Percentiles rank a stretch among this genome's conserved stretches.
These are phyloP conservation scores for Leccinum subgranulosum DNA, from an alignment of 768 basidiomycete species.

Conservation along the genomic window DNA sequence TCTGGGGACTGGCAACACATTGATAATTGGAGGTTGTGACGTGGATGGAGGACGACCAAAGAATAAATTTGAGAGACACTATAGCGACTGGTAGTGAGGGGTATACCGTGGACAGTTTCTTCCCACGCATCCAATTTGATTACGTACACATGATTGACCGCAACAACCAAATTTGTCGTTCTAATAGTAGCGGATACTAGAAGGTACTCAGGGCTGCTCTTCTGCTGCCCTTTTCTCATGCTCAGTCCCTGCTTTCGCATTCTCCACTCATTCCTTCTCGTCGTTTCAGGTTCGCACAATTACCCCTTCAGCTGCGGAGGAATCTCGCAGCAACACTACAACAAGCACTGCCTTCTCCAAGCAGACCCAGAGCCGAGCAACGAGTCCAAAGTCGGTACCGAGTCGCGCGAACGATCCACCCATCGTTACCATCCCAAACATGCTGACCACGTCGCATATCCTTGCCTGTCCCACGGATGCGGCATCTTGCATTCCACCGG, in stretches of 20 bases:
- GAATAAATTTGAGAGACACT: too few relatives aligned
- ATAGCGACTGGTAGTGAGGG: too few relatives aligned
- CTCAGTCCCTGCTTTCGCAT: neutral
- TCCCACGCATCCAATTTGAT: too few relatives aligned
- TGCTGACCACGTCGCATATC: slow-evolving; percentile 21
- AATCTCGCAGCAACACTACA: neutral
- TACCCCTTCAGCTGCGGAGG: slow-evolving; percentile 1
- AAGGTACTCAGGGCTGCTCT: neutral
- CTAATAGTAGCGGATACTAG: too few relatives aligned
- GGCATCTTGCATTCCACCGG: slow-evolving; percentile 79
- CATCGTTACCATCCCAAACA: slow-evolving; percentile 92
- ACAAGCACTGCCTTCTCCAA: neutral
- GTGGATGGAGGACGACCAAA: too few relatives aligned
- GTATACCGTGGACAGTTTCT: too few relatives aligned
- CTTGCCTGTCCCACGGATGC: too few relatives aligned
- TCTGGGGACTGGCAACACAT: neutral
- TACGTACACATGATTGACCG: too few relatives aligned
- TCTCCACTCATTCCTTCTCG: neutral
- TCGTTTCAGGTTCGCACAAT: neutral
- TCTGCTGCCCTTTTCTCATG: slow-evolving; percentile 7
- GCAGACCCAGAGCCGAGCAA: slow-evolving; percentile 4
- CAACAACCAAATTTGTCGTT: too few relatives aligned
- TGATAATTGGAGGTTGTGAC: too few relatives aligned
- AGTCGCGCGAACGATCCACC: slow-evolving; percentile 26
- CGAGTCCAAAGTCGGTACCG: neutral